Percentiles rank a stretch among this genome's conserved stretches.
These are phyloP conservation scores for Keithomyces neogunnii DNA, from an alignment of 2,329 filamentous ascomycete species.

Conservation along the genomic window DNA sequence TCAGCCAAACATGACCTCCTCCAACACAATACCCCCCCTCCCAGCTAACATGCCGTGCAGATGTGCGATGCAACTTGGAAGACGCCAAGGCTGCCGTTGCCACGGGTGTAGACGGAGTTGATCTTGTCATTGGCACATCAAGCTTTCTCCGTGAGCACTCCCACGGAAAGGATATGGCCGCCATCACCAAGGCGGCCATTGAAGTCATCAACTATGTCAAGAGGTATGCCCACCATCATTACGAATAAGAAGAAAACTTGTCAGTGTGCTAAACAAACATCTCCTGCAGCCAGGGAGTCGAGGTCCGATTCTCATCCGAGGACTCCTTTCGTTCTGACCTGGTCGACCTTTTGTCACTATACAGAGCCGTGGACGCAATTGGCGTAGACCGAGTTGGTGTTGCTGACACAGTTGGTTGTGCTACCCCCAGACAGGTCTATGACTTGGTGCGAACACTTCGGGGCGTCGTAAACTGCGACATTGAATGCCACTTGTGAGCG, in stretches of 20 bases:
- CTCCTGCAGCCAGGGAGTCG: constrained; percentile 3
- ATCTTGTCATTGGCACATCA: constrained; percentile 61
- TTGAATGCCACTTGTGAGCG: constrained; percentile 23
- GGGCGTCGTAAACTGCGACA: constrained; percentile 49
- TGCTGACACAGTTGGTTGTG: constrained; percentile 88
- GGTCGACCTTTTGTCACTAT: constrained; percentile 64
- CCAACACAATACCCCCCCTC: background rate
- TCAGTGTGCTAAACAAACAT: too few relatives aligned
- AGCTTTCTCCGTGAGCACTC: constrained; percentile 76
- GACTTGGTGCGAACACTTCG: constrained; percentile 80
- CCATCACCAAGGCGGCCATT: constrained; percentile 55
- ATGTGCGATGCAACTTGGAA: constrained; percentile 13
- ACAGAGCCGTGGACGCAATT: constrained; percentile 72
- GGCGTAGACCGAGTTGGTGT: constrained; percentile 84
- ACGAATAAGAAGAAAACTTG: constrained; percentile 33
- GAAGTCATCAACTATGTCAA: constrained; percentile 13
- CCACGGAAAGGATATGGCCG: constrained; percentile 84
- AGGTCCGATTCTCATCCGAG: constrained; percentile 51
- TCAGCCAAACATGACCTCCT: background rate
- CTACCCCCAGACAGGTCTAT: constrained; percentile 78
- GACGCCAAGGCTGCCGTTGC: constrained; percentile 68
- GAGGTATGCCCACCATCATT: constrained; percentile 31
- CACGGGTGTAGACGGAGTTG: constrained; percentile 58
- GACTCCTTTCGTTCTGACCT: constrained; percentile 82
- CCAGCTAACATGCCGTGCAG: constrained; percentile 9